A percentile compares a stretch with the other conserved stretches of the same genome.
Conservation (phyloP, 2,329 filamentous ascomycete genomes). For the Tolypocladium pustulatum region DNA sequence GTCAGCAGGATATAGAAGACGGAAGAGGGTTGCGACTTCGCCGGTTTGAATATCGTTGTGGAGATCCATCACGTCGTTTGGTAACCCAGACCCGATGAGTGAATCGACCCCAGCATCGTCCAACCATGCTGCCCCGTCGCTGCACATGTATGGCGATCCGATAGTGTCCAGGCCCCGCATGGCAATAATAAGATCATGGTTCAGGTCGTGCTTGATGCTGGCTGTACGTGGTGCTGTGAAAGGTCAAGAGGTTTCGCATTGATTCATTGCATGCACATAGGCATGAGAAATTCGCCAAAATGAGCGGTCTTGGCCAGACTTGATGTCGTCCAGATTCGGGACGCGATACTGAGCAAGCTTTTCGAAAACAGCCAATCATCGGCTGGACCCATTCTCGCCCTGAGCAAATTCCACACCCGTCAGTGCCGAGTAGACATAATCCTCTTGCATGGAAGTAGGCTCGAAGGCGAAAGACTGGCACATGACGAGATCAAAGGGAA, state of each 20-base stretch:
- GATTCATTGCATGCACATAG: slow-evolving; percentile 3
- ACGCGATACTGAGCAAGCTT: background rate
- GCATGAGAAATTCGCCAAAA: slow-evolving; percentile 4
- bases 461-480: slow-evolving; percentile 5
- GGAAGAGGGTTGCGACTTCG: slow-evolving; percentile 4
- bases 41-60: slow-evolving; percentile 5
- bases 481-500: slow-evolving; percentile 8
- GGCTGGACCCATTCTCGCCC: slow-evolving; percentile 3
- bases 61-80: slow-evolving; percentile 7
- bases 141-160: slow-evolving; percentile 5
- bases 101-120: slow-evolving; percentile 5
- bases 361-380: slow-evolving; percentile 1
- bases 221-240: slow-evolving; percentile 1
- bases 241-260: background rate
- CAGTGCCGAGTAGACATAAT: slow-evolving; percentile 5
- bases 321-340: slow-evolving; percentile 1
- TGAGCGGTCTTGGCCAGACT: slow-evolving; percentile 3
- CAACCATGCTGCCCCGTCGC: slow-evolving; percentile 4
- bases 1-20: slow-evolving; percentile 4
- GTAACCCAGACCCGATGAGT: slow-evolving; percentile 3
- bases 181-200: slow-evolving; percentile 2
- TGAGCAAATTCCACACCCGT: slow-evolving; percentile 4
- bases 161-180: slow-evolving; percentile 3
- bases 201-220: slow-evolving; percentile 1
- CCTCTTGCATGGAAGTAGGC: background rate